Evolutionary conservation across 2,329 filamentous ascomycete genomes (phyloP).

Genomic region (Fusarium goolgardi): DNA sequence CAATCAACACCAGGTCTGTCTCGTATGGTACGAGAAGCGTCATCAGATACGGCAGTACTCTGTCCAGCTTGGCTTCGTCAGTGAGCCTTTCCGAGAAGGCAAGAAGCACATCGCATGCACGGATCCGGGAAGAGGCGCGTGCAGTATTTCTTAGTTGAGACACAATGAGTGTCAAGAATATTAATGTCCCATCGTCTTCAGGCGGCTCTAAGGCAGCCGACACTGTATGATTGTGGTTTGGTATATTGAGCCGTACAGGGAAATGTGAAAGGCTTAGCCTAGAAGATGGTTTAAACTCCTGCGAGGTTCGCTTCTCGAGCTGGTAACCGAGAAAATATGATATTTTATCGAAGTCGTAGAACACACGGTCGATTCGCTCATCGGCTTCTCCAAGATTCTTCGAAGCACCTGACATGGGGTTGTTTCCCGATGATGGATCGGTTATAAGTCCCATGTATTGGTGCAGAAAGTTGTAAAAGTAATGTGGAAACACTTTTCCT

Average conservation of each 20-base stretch:
- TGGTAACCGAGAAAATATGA: conserved; percentile 90
- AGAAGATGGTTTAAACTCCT: conserved; percentile 45
- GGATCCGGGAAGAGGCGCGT: conserved; percentile 84
- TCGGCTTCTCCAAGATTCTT: conserved; percentile 88
- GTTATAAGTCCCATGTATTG: conserved; percentile 98
- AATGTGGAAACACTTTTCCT: conserved; percentile 90
- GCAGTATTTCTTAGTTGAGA: conserved; percentile 91
- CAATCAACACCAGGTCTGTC: conserved; percentile 84
- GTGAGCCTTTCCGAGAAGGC: conserved; percentile 92
- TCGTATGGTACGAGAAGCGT: conserved; percentile 79
- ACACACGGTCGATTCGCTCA: conserved; percentile 92
- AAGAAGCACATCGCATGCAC: conserved; percentile 89
- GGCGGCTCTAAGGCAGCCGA: conserved; percentile 70
- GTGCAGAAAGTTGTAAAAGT: conserved; percentile 97
- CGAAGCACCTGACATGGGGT: conserved; percentile 71
- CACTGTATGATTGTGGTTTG: conserved; percentile 81
- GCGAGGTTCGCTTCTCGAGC: conserved; percentile 57
- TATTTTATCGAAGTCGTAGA: conserved; percentile 96
- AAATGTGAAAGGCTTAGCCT: conserved; percentile 72
- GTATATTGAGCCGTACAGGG: conserved; percentile 86
- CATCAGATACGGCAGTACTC: conserved; percentile 91
- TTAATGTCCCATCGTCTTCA: conserved; percentile 88
- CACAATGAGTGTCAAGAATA: conserved; percentile 90
- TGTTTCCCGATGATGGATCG: conserved; percentile 84
- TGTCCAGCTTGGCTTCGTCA: conserved; percentile 94